These are phyloP conservation scores for Blastobotrys buckinghamii DNA, from an alignment of 1,139 yeast species.

Conservation along the genomic window DNA sequence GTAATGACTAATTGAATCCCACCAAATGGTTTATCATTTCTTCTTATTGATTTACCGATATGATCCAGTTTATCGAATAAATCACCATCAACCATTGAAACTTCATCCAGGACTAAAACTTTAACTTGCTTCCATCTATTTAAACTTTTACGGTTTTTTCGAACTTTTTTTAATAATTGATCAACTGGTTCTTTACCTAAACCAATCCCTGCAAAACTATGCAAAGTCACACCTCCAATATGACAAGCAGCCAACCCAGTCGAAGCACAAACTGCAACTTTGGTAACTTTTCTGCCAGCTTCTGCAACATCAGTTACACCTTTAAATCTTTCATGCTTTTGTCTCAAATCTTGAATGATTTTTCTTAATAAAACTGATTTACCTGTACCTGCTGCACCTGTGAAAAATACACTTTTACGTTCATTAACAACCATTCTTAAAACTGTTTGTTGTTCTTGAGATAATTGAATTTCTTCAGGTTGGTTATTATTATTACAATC, in stretches of 20 bases:
- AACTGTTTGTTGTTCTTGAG: constrained; percentile 68
- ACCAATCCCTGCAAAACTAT: constrained; percentile 75
- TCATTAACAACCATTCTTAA: constrained; percentile 55
- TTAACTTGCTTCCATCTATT: constrained; percentile 56
- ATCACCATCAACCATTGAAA: constrained; percentile 73
- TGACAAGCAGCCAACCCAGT: constrained; percentile 91
- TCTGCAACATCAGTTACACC: constrained; percentile 11
- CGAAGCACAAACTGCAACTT: constrained; percentile 82
- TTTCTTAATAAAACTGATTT: constrained; percentile 43
- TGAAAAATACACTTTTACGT: constrained; percentile 43
- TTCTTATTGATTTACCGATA: constrained; percentile 47
- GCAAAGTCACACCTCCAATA: constrained; percentile 81
- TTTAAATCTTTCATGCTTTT: constrained; percentile 23
- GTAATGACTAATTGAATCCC: constrained; percentile 75
- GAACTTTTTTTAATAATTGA: constrained; percentile 42
- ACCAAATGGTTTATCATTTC: constrained; percentile 46
- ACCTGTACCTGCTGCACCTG: constrained; percentile 31
- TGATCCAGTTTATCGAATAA: constrained; percentile 59
- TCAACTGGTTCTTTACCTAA: constrained; percentile 52
- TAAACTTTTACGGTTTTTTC: constrained; percentile 37
- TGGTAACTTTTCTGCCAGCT: constrained; percentile 13
- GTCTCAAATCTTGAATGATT: constrained; percentile 58
- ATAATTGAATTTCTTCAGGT: constrained; percentile 31
- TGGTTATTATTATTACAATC: not conserved
- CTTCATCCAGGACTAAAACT: constrained; percentile 71